Evolutionary conservation across 352 stramenopile species (phyloP).

Genomic region (Phytopythium boreale): DNA sequence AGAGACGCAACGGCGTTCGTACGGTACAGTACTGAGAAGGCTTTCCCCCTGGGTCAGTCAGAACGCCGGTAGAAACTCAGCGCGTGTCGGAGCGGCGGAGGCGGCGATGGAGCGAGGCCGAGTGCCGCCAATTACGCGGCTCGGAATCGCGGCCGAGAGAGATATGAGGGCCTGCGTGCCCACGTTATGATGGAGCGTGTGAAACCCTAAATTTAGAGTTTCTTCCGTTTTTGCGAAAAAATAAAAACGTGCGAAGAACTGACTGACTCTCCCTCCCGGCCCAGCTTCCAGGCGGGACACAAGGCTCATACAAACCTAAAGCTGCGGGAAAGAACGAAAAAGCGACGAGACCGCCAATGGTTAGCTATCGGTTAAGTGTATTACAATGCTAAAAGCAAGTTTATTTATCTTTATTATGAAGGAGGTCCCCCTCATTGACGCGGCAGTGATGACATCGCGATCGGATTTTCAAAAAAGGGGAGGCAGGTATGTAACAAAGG

Average conservation of each 20-base stretch:
- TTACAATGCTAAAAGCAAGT: neutral
- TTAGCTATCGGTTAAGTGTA: neutral
- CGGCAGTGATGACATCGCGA: conserved; percentile 2
- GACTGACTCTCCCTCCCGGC: conserved; percentile 17
- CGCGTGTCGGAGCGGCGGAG: neutral
- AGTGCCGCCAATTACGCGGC: neutral
- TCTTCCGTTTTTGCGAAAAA: neutral
- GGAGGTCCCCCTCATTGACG: neutral
- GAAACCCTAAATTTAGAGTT: conserved; percentile 13
- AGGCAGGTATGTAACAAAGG: neutral
- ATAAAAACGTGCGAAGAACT: neutral
- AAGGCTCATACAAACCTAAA: neutral
- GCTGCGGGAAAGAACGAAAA: neutral
- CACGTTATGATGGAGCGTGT: neutral
- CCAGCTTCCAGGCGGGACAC: neutral
- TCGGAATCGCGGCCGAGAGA: neutral
- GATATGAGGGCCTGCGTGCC: neutral
- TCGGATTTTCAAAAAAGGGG: neutral
- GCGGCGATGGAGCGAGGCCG: neutral
- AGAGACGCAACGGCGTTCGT: too few relatives aligned
- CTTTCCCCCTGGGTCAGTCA: too few relatives aligned
- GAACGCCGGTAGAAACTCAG: neutral
- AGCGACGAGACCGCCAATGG: neutral
- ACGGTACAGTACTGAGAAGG: too few relatives aligned
- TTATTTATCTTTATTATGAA: neutral